phyloP scores from a whole-genome alignment of 176 grass and related monocot species.

The Avena atlantica region DNA sequence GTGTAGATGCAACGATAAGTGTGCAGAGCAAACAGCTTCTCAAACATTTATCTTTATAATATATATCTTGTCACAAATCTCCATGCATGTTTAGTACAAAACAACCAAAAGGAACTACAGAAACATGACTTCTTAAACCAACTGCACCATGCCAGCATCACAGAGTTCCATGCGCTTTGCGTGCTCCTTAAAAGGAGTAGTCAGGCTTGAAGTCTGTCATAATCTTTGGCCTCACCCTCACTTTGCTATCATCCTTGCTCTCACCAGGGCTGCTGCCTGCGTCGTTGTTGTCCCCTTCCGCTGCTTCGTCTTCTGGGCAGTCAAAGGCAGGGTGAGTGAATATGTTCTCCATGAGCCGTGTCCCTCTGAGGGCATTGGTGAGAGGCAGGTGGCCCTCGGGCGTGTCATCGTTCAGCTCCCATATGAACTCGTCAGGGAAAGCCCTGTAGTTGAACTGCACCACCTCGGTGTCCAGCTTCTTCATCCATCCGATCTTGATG shows the following conservation, averaged over 20 bases:
- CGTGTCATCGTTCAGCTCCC: conserved; percentile 83
- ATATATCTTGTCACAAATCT: conserved; percentile 54
- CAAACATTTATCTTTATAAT: conserved; percentile 56
- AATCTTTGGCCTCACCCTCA: conserved; percentile 52
- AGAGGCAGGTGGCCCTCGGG: conserved; percentile 90
- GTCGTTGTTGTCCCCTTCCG: conserved; percentile 30
- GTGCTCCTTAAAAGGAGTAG: conserved; percentile 76
- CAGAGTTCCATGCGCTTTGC: conserved; percentile 22
- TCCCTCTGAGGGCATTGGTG: conserved; percentile 94
- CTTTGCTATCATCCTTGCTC: conserved; percentile 51
- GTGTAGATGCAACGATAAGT: conserved; percentile 28
- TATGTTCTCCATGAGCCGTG: conserved; percentile 76
- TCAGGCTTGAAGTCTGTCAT: conserved; percentile 68
- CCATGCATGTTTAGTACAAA: conserved; percentile 51
- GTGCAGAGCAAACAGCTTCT: conserved; percentile 34
- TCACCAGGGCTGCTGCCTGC: conserved; percentile 23
- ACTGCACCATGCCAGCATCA: conserved; percentile 53
- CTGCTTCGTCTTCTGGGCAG: conserved; percentile 32
- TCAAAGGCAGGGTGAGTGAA: conserved; percentile 81
- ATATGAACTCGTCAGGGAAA: conserved; percentile 87
- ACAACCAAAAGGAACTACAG: conserved; percentile 51
- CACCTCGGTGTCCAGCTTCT: conserved; percentile 91
- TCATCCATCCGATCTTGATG: conserved; percentile 93
- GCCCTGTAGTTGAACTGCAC: conserved; percentile 88
- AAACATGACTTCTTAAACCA: conserved; percentile 54